Conservation (phyloP, 352 stramenopile species). For the Globisporangium cederbergense region DNA sequence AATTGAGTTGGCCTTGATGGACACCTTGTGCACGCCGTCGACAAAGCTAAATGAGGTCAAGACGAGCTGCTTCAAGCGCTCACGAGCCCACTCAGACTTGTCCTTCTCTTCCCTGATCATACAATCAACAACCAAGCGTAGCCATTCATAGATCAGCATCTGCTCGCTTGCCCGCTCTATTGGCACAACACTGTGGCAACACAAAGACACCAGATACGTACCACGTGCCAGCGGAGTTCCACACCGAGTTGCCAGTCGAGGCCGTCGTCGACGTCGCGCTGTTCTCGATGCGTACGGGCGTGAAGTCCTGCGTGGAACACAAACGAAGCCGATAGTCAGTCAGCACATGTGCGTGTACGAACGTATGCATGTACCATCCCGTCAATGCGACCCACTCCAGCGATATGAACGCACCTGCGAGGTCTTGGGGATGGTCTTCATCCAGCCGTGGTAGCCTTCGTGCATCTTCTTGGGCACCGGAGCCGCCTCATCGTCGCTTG, state of each 20-base stretch:
- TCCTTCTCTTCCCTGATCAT: slow-evolving; percentile 69
- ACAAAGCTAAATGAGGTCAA: slow-evolving; percentile 55
- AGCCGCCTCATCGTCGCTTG: slow-evolving; percentile 46
- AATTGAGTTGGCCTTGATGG: slow-evolving; percentile 62
- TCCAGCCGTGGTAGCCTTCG: slow-evolving; percentile 83
- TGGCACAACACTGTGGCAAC: neutral
- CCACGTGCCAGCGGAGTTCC: slow-evolving; percentile 81
- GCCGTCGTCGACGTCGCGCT: slow-evolving; percentile 14
- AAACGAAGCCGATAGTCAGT: slow-evolving; percentile 2
- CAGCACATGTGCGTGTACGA: neutral
- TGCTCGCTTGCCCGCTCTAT: slow-evolving; percentile 1
- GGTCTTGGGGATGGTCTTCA: slow-evolving; percentile 84
- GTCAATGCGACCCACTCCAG: neutral
- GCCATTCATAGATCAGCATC: neutral
- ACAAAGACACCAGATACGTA: slow-evolving; percentile 15
- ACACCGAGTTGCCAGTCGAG: slow-evolving; percentile 53
- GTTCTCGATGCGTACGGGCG: slow-evolving; percentile 63
- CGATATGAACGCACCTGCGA: slow-evolving; percentile 34
- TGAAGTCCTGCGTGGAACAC: slow-evolving; percentile 58
- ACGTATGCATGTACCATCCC: neutral
- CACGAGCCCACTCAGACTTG: slow-evolving; percentile 77
- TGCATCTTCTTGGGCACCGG: slow-evolving; percentile 54
- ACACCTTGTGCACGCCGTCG: slow-evolving; percentile 39
- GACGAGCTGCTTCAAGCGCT: slow-evolving; percentile 70
- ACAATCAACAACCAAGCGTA: neutral